Conservation (phyloP, 2,329 filamentous ascomycete species). For the Aspergillus amoenus region DNA sequence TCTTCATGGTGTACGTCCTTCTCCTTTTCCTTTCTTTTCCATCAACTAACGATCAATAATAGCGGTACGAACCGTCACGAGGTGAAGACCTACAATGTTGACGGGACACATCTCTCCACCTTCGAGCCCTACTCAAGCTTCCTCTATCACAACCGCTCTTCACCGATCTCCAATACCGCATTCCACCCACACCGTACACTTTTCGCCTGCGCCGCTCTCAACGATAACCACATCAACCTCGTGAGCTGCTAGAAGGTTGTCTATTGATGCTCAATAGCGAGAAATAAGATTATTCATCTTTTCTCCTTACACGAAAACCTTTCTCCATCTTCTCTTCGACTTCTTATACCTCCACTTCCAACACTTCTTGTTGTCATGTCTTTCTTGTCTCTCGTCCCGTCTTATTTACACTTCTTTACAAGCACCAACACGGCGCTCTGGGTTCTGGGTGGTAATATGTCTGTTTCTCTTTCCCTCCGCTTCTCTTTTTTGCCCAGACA, state of each 20-base stretch:
- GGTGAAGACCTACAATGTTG: slow-evolving; percentile 90
- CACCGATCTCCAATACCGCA: slow-evolving; percentile 81
- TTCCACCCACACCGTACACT: slow-evolving; percentile 96
- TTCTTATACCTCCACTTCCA: too few relatives aligned
- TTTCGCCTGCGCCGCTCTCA: slow-evolving; percentile 80
- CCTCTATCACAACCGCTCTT: slow-evolving; percentile 74
- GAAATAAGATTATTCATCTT: too few relatives aligned
- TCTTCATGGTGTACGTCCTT: slow-evolving; percentile 85
- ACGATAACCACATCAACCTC: slow-evolving; percentile 87
- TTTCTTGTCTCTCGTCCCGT: background rate
- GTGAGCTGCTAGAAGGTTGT: slow-evolving; percentile 60
- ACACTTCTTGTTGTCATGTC: too few relatives aligned
- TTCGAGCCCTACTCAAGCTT: slow-evolving; percentile 91
- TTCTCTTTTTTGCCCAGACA: background rate
- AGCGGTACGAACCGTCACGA: slow-evolving; percentile 85
- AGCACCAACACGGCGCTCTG: background rate
- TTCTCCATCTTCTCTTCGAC: too few relatives aligned
- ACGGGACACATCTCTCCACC: slow-evolving; percentile 73
- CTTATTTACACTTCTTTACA: background rate
- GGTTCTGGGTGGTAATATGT: background rate
- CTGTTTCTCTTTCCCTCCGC: background rate
- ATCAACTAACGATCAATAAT: background rate
- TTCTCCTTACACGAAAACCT: too few relatives aligned
- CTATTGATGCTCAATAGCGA: too few relatives aligned
- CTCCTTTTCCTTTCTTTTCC: background rate